Conservation (phyloP, 2,329 filamentous ascomycete genomes). For the Arthroderma uncinatum region DNA sequence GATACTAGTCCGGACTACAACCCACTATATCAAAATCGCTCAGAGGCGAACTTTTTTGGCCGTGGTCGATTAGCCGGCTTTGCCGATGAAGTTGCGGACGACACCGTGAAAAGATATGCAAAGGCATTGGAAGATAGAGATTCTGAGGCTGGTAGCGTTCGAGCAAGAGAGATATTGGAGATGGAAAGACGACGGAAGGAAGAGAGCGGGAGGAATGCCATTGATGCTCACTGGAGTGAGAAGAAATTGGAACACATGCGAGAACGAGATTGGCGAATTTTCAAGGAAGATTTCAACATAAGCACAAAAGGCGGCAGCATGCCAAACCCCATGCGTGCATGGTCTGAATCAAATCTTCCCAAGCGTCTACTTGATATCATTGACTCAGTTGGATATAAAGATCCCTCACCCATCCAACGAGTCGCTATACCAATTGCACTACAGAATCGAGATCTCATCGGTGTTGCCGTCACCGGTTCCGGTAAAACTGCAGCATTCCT, state of each 20-base stretch:
- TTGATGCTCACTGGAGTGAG: constrained; percentile 92
- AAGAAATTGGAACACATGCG: constrained; percentile 90
- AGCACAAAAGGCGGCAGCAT: constrained; percentile 83
- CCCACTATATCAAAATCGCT: constrained; percentile 60
- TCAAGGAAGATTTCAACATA: constrained; percentile 99
- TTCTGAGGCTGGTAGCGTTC: constrained; percentile 59
- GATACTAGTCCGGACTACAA: constrained; percentile 81
- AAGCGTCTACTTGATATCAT: constrained; percentile 69
- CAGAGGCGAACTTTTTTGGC: constrained; percentile 59
- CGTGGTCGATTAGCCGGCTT: constrained; percentile 58
- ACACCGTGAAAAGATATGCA: constrained; percentile 46
- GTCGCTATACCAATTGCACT: constrained; percentile 92
- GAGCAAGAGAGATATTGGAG: constrained; percentile 71
- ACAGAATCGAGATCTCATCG: constrained; percentile 89
- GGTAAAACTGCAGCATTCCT: constrained; percentile 97
- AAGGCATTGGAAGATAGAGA: constrained; percentile 65
- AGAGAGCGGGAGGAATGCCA: constrained; percentile 56
- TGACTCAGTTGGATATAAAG: constrained; percentile 73
- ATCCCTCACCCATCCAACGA: constrained; percentile 83
- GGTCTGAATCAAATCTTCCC: constrained; percentile 75
- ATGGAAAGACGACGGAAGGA: constrained; percentile 71
- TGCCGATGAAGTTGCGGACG: constrained; percentile 46
- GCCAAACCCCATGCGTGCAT: constrained; percentile 91
- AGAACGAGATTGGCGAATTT: constrained; percentile 96
- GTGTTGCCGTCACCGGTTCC: constrained; percentile 94